Evolutionary conservation across 1,139 yeast genomes (phyloP).

Genomic region (Pichia sp.): DNA sequence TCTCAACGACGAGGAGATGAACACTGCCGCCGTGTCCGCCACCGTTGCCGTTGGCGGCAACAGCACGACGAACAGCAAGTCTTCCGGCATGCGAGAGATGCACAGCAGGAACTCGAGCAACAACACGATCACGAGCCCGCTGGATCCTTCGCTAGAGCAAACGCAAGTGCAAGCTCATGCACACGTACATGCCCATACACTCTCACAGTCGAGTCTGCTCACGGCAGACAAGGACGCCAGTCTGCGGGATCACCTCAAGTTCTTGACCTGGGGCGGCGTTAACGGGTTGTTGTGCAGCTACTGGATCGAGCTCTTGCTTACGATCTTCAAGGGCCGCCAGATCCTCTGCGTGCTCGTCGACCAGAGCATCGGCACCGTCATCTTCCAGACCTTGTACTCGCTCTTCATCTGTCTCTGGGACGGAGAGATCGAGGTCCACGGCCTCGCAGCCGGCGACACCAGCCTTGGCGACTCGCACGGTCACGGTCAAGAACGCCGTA

Average conservation of each 20-base stretch:
- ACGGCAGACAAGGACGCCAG: background rate
- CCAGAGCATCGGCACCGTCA: constrained; percentile 53
- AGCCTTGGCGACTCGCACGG: too few species aligned
- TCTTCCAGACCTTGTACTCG: constrained; percentile 50
- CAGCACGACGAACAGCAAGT: background rate
- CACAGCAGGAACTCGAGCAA: constrained; percentile 1
- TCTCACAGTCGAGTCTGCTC: background rate
- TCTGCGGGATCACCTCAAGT: constrained; percentile 38
- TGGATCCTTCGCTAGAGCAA: background rate
- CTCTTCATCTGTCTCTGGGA: constrained; percentile 55
- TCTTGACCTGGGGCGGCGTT: constrained; percentile 57
- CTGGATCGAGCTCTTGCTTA: constrained; percentile 53
- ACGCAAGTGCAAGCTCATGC: background rate
- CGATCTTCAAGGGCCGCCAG: constrained; percentile 34
- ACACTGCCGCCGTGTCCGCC: too few species aligned
- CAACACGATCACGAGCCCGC: background rate
- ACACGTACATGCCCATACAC: background rate
- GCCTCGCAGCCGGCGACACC: background rate
- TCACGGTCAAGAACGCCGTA: too few species aligned
- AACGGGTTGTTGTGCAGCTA: constrained; percentile 54
- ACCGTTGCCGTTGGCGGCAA: background rate
- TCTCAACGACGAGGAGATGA: constrained; percentile 5
- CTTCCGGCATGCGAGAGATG: constrained; percentile 3
- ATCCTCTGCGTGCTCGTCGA: constrained; percentile 45
- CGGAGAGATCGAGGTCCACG: constrained; percentile 30